Conservation (phyloP, 1,284 basidiomycete genomes). For the Xerocomus nothofagi region DNA sequence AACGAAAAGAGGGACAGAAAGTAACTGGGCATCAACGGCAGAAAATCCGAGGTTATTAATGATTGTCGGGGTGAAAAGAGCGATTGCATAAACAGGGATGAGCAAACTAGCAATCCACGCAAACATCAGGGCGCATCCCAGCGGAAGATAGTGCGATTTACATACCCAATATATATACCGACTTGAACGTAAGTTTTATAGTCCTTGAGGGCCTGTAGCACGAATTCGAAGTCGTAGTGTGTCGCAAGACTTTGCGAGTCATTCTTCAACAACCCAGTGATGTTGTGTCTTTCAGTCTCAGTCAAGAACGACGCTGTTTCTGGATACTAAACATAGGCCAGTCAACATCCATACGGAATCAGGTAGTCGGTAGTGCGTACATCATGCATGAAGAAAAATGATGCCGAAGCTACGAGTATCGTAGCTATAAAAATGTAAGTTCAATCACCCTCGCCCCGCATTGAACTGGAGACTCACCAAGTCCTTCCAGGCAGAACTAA, state of each 20-base stretch:
- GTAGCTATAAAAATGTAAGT: conserved; percentile 26
- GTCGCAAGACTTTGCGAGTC: conserved; percentile 38
- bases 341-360: neutral
- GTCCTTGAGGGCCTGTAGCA: conserved; percentile 44
- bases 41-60: conserved; percentile 55
- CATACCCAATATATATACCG: conserved; percentile 46
- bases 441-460: neutral
- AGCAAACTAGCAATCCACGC: conserved; percentile 38
- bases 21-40: conserved; percentile 55
- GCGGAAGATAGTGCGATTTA: neutral
- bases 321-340: conserved; percentile 38
- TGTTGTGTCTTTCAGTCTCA: conserved; percentile 34
- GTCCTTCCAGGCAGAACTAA: conserved; percentile 38
- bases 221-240: conserved; percentile 38
- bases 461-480: conserved; percentile 15
- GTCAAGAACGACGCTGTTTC: conserved; percentile 48
- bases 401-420: conserved; percentile 37
- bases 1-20: conserved; percentile 55
- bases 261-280: conserved; percentile 41
- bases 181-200: conserved; percentile 48
- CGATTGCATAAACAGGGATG: conserved; percentile 55
- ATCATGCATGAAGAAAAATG: conserved; percentile 49
- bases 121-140: conserved; percentile 6
- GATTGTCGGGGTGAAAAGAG: conserved; percentile 60
- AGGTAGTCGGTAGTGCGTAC: conserved; percentile 22